A percentile compares a stretch with the other conserved stretches of the same genome.
Evolutionary conservation across 345 rosid species (phyloP).

Genomic region (Clausena lansium): DNA sequence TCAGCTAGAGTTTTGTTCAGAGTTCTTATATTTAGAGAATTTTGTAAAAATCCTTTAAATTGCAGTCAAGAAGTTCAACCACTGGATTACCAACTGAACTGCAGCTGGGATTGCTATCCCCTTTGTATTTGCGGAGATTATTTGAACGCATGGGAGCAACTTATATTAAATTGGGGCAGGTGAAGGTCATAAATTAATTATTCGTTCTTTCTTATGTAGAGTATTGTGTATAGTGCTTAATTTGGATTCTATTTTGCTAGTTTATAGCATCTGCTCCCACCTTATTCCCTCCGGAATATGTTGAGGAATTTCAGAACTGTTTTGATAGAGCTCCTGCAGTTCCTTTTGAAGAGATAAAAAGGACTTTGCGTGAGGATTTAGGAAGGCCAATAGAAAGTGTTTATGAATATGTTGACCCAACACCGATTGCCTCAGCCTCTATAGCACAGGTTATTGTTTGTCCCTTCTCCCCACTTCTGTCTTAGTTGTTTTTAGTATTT

Average conservation of each 20-base stretch:
- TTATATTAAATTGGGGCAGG: constrained; percentile 94
- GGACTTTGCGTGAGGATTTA: constrained; percentile 73
- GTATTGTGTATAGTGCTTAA: constrained; percentile 16
- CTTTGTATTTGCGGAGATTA: constrained; percentile 79
- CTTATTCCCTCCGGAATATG: constrained; percentile 84
- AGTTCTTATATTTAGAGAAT: background rate
- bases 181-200: background rate
- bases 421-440: constrained; percentile 95
- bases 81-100: constrained; percentile 58
- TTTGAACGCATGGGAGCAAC: constrained; percentile 99
- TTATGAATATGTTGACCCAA: constrained; percentile 80
- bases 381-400: constrained; percentile 84
- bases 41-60: background rate
- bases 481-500: constrained; percentile 5
- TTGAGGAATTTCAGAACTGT: constrained; percentile 88
- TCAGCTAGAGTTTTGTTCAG: background rate
- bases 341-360: constrained; percentile 72
- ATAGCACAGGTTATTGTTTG: constrained; percentile 69
- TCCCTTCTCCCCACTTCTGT: background rate
- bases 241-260: constrained; percentile 36
- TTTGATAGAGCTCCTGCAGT: constrained; percentile 88
- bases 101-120: constrained; percentile 88
- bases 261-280: constrained; percentile 97
- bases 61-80: constrained; percentile 63
- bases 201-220: background rate